These are phyloP conservation scores for Lipomyces orientalis DNA, from an alignment of 805 yeast species.

Conservation along the genomic window DNA sequence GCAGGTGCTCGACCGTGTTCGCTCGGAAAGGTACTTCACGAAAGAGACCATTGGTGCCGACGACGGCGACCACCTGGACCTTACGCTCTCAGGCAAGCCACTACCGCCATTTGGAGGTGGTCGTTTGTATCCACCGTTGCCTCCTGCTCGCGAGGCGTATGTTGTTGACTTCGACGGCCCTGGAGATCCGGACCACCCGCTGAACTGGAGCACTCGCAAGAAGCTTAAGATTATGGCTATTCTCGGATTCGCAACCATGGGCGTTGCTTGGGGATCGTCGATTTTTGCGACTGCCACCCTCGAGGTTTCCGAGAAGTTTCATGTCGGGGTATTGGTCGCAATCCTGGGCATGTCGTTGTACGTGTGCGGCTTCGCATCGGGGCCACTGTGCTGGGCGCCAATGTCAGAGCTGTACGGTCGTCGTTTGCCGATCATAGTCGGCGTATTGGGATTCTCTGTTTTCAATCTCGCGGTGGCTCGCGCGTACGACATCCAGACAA, in stretches of 20 bases:
- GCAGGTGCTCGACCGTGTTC: conserved; percentile 21
- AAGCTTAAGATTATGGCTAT: conserved; percentile 55
- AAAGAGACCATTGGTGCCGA: conserved; percentile 23
- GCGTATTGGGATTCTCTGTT: conserved; percentile 60
- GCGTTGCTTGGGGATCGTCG: conserved; percentile 78
- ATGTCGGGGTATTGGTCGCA: conserved; percentile 70
- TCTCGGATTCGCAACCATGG: conserved; percentile 58
- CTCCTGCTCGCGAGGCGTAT: conserved; percentile 61
- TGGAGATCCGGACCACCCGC: conserved; percentile 79
- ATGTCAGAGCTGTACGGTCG: conserved; percentile 67
- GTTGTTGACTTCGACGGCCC: conserved; percentile 78
- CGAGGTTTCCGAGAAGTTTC: conserved; percentile 53
- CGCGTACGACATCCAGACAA: conserved; percentile 76
- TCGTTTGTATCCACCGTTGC: conserved; percentile 64
- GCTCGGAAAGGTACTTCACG: conserved; percentile 26
- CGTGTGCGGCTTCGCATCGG: conserved; percentile 90
- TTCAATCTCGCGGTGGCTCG: conserved; percentile 78
- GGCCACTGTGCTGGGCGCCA: conserved; percentile 92
- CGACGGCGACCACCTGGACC: conserved; percentile 11
- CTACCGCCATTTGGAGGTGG: conserved; percentile 69
- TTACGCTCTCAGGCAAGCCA: conserved; percentile 21
- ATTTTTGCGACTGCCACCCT: conserved; percentile 69
- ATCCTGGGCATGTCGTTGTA: conserved; percentile 78
- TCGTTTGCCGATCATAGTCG: conserved; percentile 61
- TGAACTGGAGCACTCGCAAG: conserved; percentile 66